Conservation (phyloP, 192 early-diverging fungal genomes). For the Diversispora eburnea region DNA sequence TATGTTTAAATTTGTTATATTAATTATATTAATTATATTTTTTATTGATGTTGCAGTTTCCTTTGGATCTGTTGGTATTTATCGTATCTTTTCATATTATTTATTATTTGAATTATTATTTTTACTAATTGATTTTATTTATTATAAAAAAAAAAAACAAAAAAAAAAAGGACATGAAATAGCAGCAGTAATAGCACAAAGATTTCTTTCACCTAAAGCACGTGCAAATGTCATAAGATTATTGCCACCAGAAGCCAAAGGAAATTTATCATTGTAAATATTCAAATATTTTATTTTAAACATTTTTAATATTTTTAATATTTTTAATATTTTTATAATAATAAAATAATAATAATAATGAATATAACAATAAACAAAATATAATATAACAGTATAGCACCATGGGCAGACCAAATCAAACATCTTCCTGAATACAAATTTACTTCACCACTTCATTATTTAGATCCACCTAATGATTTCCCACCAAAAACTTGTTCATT, state of each 20-base stretch:
- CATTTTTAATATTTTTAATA: conserved; percentile 27
- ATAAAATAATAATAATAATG: background rate
- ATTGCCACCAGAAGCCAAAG: conserved; percentile 30
- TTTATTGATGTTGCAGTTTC: no score
- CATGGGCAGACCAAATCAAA: conserved; percentile 26
- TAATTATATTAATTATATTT: no score
- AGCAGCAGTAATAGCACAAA: conserved; percentile 41
- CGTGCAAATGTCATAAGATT: conserved; percentile 27
- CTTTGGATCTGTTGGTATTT: no score
- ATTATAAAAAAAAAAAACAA: no score
- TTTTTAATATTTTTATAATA: conserved; percentile 27
- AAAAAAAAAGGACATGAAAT: conserved; percentile 33
- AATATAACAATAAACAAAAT: background rate
- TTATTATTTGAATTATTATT: no score
- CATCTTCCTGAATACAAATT: conserved; percentile 15
- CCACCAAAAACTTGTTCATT: conserved; percentile 37
- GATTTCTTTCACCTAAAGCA: conserved; percentile 35
- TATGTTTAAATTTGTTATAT: no score
- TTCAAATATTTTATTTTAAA: no score
- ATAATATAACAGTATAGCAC: conserved; percentile 19
- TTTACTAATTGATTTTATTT: no score
- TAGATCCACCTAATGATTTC: conserved; percentile 31
- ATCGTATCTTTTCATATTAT: no score
- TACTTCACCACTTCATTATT: conserved; percentile 32
- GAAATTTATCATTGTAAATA: conserved; percentile 32